These are phyloP conservation scores for Primulina eburnea DNA, from an alignment of 257 asterid genomes.

Conservation along the genomic window DNA sequence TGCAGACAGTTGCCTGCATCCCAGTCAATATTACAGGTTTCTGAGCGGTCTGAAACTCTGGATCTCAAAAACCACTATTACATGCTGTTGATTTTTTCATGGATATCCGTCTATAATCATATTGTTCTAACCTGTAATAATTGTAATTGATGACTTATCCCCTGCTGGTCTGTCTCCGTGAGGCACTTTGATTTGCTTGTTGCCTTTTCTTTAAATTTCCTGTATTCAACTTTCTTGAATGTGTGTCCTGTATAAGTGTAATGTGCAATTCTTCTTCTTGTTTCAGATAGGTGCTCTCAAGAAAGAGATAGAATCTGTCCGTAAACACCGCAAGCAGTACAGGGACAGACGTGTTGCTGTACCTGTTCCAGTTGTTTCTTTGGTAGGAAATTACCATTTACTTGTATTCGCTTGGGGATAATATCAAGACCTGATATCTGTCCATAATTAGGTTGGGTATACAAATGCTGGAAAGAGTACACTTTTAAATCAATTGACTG, in stretches of 20 bases:
- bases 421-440: neutral
- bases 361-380: slow-evolving; percentile 93
- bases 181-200: slow-evolving; percentile 19
- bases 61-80: no score
- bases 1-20: no score
- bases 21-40: no score
- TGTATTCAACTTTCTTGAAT: slow-evolving; percentile 20
- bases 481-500: slow-evolving; percentile 77
- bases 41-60: no score
- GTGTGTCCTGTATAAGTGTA: slow-evolving; percentile 22
- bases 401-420: slow-evolving; percentile 15
- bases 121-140: neutral
- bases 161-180: slow-evolving; percentile 10
- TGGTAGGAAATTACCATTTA: slow-evolving; percentile 52
- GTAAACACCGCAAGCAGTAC: slow-evolving; percentile 94
- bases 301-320: slow-evolving; percentile 94
- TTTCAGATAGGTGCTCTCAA: slow-evolving; percentile 78
- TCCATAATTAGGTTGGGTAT: slow-evolving; percentile 65
- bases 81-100: no score
- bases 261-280: slow-evolving; percentile 20
- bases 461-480: slow-evolving; percentile 99
- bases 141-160: neutral
- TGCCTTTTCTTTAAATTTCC: slow-evolving; percentile 14
- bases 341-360: slow-evolving; percentile 66
- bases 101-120: neutral